Conservation (phyloP, 352 stramenopile species). For the Pythium brassicae region DNA sequence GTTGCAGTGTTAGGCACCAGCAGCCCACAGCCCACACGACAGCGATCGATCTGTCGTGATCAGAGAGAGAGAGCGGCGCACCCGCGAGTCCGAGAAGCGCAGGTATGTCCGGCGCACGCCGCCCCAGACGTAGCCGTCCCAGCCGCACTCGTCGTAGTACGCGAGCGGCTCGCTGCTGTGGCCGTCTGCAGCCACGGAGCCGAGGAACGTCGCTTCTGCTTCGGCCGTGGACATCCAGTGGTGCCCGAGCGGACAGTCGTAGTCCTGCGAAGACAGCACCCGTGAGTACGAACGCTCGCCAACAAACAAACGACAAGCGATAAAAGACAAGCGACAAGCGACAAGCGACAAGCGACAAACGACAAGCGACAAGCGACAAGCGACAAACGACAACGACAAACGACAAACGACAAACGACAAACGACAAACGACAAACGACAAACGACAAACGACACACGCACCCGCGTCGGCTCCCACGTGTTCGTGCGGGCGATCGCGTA, state of each 20-base stretch:
- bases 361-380: background rate
- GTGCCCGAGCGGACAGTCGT: constrained; percentile 84
- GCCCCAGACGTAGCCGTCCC: constrained; percentile 73
- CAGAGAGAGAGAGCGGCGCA: constrained; percentile 7
- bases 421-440: too few species aligned
- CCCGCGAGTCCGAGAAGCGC: constrained; percentile 79
- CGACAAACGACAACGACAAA: background rate
- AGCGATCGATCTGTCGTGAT: background rate
- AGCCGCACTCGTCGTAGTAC: constrained; percentile 88
- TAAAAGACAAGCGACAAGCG: too few species aligned
- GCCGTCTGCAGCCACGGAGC: constrained; percentile 20
- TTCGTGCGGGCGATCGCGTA: constrained; percentile 68
- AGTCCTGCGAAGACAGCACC: constrained; percentile 22
- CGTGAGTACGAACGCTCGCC: background rate
- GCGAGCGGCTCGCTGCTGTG: constrained; percentile 32
- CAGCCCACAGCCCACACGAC: too few species aligned
- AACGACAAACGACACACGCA: constrained; percentile 13
- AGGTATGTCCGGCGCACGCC: constrained; percentile 61
- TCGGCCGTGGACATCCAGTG: constrained; percentile 84
- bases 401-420: background rate
- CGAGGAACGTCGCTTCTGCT: constrained; percentile 37
- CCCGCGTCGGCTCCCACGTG: constrained; percentile 55
- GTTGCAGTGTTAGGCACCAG: background rate
- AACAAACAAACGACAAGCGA: background rate
- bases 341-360: too few species aligned